phyloP scores from a whole-genome alignment of 352 stramenopile genomes.

The Blastocystis sp. region DNA sequence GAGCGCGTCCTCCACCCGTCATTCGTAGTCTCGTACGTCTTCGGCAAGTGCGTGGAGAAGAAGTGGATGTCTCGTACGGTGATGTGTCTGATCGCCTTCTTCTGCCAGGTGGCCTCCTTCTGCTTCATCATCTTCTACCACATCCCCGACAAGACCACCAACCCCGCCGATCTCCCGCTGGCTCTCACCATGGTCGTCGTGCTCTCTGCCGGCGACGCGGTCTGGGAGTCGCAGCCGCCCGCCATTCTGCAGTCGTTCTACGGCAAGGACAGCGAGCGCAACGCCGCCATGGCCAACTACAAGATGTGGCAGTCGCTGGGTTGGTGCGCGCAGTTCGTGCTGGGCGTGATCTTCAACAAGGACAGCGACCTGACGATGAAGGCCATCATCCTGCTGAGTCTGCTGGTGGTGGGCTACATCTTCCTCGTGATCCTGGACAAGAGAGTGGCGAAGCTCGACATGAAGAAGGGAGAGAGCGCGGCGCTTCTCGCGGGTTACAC shows the following conservation, averaged over 20 bases:
- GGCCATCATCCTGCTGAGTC: conserved; percentile 41
- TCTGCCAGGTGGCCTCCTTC: conserved; percentile 63
- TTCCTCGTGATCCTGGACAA: conserved; percentile 51
- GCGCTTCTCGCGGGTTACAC: conserved; percentile 15
- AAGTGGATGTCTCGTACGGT: conserved; percentile 67
- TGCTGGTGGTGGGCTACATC: conserved; percentile 57
- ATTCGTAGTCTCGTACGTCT: conserved; percentile 25
- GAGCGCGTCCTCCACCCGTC: background rate
- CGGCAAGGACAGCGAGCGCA: conserved; percentile 63
- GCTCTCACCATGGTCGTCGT: conserved; percentile 44
- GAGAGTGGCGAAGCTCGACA: conserved; percentile 46
- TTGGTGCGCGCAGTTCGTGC: conserved; percentile 64
- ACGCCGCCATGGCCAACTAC: conserved; percentile 71
- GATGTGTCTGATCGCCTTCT: conserved; percentile 55
- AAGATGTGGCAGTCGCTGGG: conserved; percentile 72
- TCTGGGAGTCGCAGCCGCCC: conserved; percentile 71
- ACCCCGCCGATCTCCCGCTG: conserved; percentile 32
- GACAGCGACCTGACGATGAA: conserved; percentile 49
- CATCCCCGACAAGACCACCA: conserved; percentile 31
- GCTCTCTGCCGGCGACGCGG: conserved; percentile 55
- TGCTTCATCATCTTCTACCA: conserved; percentile 70
- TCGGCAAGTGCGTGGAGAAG: conserved; percentile 69
- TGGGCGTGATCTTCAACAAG: conserved; percentile 35
- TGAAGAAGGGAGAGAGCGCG: conserved; percentile 68
- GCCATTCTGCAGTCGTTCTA: conserved; percentile 71